A percentile compares a stretch with the other conserved stretches of the same genome.
phyloP scores from a whole-genome alignment of 345 rosid genomes.

The Corymbia maculata region DNA sequence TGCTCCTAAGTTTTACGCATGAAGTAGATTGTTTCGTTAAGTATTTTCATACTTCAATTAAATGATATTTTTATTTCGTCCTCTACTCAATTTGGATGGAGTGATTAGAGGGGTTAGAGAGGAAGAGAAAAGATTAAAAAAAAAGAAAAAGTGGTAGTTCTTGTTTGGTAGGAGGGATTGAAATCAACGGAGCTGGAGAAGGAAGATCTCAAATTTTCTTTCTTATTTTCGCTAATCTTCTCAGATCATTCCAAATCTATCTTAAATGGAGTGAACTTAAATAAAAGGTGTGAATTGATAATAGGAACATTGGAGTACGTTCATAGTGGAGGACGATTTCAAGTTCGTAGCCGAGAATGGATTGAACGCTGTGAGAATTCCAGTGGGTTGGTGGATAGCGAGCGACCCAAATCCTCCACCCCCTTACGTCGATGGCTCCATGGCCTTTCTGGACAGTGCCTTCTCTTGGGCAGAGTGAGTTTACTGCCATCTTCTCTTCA shows the following conservation, averaged over 20 bases:
- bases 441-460: constrained; percentile 43
- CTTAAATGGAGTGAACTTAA: not conserved
- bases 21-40: not conserved
- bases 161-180: too few relatives aligned
- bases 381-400: constrained; percentile 70
- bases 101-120: not conserved
- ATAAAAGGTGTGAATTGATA: not conserved
- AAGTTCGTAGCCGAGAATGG: constrained; percentile 41
- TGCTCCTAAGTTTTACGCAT: not conserved
- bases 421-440: constrained; percentile 55
- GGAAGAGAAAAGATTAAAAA: not conserved
- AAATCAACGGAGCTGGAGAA: too few relatives aligned
- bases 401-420: constrained; percentile 43
- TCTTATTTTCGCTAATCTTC: not conserved
- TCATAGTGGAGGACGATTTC: constrained; percentile 48
- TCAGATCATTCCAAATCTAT: not conserved
- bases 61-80: too few relatives aligned
- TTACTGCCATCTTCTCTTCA: not conserved
- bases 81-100: not conserved
- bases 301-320: constrained; percentile 56
- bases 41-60: not conserved
- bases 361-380: constrained; percentile 42
- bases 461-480: constrained; percentile 42
- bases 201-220: not conserved
- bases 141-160: not conserved